phyloP scores from a whole-genome alignment of 768 basidiomycete genomes.

The Tylopilus sp. region DNA sequence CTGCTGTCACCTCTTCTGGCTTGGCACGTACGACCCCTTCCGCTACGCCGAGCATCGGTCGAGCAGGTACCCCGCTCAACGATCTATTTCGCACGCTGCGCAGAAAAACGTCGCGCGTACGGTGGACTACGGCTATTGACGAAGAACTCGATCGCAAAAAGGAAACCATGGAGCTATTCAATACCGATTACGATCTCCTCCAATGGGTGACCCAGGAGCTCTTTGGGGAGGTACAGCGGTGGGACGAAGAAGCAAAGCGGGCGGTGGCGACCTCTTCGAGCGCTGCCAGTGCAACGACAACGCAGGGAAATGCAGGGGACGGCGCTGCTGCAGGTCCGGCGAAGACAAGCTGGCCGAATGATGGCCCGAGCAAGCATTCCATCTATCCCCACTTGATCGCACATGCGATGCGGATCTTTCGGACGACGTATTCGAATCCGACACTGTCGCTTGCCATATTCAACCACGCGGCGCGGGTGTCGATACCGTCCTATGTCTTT shows the following conservation, averaged over 20 bases:
- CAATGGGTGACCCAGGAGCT: constrained; percentile 70
- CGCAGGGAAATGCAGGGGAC: background rate
- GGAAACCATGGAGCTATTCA: constrained; percentile 69
- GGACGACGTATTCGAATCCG: constrained; percentile 76
- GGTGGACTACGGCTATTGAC: constrained; percentile 49
- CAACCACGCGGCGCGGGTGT: constrained; percentile 69
- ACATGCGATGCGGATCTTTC: constrained; percentile 71
- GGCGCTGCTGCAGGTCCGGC: background rate
- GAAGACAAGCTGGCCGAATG: background rate
- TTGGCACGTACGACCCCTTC: background rate
- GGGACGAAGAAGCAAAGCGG: constrained; percentile 44
- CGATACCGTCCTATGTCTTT: constrained; percentile 78
- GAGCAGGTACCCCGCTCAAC: constrained; percentile 25
- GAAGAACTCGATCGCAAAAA: constrained; percentile 64
- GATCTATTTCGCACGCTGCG: constrained; percentile 58
- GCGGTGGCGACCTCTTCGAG: constrained; percentile 29
- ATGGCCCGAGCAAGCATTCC: constrained; percentile 50
- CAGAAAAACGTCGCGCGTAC: constrained; percentile 44
- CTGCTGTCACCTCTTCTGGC: background rate
- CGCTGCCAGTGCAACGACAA: background rate
- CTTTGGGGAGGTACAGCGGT: constrained; percentile 55
- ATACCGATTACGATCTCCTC: constrained; percentile 66
- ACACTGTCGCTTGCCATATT: constrained; percentile 82
- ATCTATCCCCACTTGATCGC: constrained; percentile 76
- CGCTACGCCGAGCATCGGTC: constrained; percentile 16